Evolutionary conservation across 805 yeast species (phyloP).

Genomic region (Maudiozyma pseudohumilis): DNA sequence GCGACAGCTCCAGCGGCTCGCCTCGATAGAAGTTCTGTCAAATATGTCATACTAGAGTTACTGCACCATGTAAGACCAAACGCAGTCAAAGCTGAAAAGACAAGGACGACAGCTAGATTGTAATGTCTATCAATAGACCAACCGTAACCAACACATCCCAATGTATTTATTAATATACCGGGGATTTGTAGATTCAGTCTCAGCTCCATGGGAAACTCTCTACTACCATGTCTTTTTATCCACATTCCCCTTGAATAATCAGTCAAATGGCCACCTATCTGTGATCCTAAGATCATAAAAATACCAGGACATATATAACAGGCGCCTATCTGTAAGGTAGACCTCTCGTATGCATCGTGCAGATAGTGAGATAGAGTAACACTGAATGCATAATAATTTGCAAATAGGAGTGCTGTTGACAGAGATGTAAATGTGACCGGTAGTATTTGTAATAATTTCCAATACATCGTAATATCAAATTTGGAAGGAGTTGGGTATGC

Average conservation of each 20-base stretch:
- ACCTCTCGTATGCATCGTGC: constrained; percentile 30
- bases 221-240: constrained; percentile 21
- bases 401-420: constrained; percentile 42
- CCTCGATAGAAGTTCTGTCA: constrained; percentile 40
- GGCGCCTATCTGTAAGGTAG: constrained; percentile 32
- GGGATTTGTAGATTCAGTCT: constrained; percentile 36
- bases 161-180: constrained; percentile 35
- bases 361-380: constrained; percentile 39
- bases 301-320: constrained; percentile 46
- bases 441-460: constrained; percentile 30
- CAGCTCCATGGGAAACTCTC: constrained; percentile 36
- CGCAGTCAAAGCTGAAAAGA: constrained; percentile 38
- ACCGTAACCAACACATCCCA: constrained; percentile 42
- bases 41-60: constrained; percentile 42
- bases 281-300: constrained; percentile 40
- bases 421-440: constrained; percentile 40
- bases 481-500: constrained; percentile 38
- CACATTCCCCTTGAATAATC: constrained; percentile 30
- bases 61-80: constrained; percentile 50
- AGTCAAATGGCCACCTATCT: constrained; percentile 39
- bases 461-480: constrained; percentile 33
- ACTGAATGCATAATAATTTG: constrained; percentile 44
- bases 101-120: constrained; percentile 33
- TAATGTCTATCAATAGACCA: constrained; percentile 38
- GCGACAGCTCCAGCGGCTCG: constrained; percentile 48